A percentile compares a stretch with the other conserved stretches of the same genome.
phyloP scores from a whole-genome alignment of 2,329 filamentous ascomycete species.

The Aspergillus costaricaensis region DNA sequence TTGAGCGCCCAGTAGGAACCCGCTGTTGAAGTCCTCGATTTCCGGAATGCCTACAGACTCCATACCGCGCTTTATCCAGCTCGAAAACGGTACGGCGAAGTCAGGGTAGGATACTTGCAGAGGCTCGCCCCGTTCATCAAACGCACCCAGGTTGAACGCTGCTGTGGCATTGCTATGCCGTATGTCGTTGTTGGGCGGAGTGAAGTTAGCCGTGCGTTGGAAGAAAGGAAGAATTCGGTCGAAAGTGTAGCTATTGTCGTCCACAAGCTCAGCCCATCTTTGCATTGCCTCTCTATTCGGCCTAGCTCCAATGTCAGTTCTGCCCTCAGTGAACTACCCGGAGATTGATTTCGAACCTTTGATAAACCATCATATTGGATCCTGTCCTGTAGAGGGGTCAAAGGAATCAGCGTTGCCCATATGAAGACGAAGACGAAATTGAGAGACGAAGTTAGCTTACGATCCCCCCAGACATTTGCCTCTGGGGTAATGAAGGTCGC shows the following conservation, averaged over 20 bases:
- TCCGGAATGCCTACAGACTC: conserved; percentile 44
- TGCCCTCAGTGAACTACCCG: background rate
- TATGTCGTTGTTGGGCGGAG: conserved; percentile 23
- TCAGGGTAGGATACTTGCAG: conserved; percentile 48
- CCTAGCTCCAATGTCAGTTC: conserved; percentile 14
- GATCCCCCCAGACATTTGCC: conserved; percentile 34
- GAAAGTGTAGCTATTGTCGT: conserved; percentile 36
- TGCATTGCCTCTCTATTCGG: conserved; percentile 31
- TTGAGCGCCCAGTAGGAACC: conserved; percentile 44
- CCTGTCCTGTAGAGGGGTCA: conserved; percentile 26
- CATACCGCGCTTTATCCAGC: conserved; percentile 41
- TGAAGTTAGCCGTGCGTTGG: conserved; percentile 31
- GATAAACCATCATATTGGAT: conserved; percentile 39
- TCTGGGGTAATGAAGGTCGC: conserved; percentile 32
- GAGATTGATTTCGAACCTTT: conserved; percentile 21
- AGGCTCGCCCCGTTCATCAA: conserved; percentile 36
- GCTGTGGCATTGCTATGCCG: conserved; percentile 26
- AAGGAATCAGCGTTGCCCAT: background rate
- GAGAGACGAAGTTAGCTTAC: conserved; percentile 19
- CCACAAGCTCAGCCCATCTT: conserved; percentile 35
- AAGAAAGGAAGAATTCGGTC: conserved; percentile 34
- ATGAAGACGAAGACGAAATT: background rate
- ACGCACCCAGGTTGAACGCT: conserved; percentile 30
- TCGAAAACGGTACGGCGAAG: conserved; percentile 42
- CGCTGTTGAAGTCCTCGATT: conserved; percentile 46